Evolutionary conservation across 2,329 filamentous ascomycete genomes (phyloP).

Genomic region (Sclerotinia borealis): DNA sequence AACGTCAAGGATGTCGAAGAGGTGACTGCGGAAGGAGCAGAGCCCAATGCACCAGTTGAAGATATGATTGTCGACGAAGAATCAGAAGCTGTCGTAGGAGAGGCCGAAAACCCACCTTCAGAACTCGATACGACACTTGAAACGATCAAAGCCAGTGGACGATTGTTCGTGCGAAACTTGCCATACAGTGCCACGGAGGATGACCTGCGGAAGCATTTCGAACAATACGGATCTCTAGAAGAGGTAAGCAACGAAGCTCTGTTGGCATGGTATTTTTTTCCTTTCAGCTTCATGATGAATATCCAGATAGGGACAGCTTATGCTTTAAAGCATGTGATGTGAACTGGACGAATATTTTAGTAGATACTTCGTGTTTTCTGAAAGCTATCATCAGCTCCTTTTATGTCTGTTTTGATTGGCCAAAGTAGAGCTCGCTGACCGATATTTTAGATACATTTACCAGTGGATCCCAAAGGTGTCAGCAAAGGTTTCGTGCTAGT

Average conservation of each 20-base stretch:
- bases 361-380: conserved; percentile 96
- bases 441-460: conserved; percentile 71
- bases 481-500: conserved; percentile 91
- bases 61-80: conserved; percentile 14
- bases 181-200: conserved; percentile 73
- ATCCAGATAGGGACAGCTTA: conserved; percentile 99
- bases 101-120: conserved; percentile 26
- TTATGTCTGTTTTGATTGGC: conserved; percentile 17
- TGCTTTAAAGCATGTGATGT: conserved; percentile 83
- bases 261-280: conserved; percentile 22
- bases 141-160: conserved; percentile 63
- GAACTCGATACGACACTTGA: conserved; percentile 40
- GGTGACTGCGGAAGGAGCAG: conserved; percentile 18
- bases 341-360: conserved; percentile 97
- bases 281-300: conserved; percentile 71
- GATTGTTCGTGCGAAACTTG: conserved; percentile 85
- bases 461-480: conserved; percentile 63
- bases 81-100: conserved; percentile 23
- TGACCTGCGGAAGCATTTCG: conserved; percentile 68
- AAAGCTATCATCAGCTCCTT: conserved; percentile 32
- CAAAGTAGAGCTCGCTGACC: conserved; percentile 33
- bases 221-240: conserved; percentile 66
- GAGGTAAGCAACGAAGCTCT: conserved; percentile 63
- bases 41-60: conserved; percentile 15
- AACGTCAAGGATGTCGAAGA: conserved; percentile 8